Evolutionary conservation across 2,329 filamentous ascomycete species (phyloP).

Genomic region (Clonostachys byssicola): DNA sequence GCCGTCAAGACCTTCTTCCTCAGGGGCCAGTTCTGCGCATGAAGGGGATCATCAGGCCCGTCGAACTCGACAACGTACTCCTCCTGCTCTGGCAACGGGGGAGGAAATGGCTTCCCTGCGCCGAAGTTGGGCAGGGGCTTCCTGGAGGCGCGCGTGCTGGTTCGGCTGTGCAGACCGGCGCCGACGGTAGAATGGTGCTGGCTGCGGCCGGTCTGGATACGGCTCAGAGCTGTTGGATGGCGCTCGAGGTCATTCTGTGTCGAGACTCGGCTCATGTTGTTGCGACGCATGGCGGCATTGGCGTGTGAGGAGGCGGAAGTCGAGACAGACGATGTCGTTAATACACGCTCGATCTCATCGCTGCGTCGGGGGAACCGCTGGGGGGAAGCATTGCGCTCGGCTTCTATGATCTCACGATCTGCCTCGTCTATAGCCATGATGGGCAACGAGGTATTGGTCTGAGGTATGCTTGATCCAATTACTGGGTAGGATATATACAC

Average conservation of each 20-base stretch:
- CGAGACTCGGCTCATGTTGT: conserved; percentile 54
- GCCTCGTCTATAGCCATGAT: conserved; percentile 43
- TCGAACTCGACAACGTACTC: conserved; percentile 84
- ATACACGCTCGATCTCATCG: conserved; percentile 57
- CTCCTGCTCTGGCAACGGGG: conserved; percentile 63
- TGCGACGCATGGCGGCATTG: conserved; percentile 27
- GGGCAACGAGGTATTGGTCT: background rate
- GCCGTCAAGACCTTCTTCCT: conserved; percentile 71
- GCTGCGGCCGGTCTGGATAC: conserved; percentile 66
- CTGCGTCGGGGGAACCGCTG: conserved; percentile 32
- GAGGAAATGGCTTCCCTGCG: conserved; percentile 70
- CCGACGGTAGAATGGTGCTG: conserved; percentile 75
- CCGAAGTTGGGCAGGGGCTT: conserved; percentile 67
- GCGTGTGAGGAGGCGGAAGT: conserved; percentile 39
- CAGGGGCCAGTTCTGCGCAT: conserved; percentile 83
- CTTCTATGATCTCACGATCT: conserved; percentile 47
- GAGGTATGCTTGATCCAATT: too few species aligned
- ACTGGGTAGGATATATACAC: too few species aligned
- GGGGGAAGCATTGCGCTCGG: conserved; percentile 51
- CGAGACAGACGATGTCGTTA: conserved; percentile 45
- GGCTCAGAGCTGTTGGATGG: conserved; percentile 63
- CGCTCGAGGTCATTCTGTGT: conserved; percentile 66
- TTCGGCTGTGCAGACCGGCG: conserved; percentile 26
- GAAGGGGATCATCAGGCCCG: conserved; percentile 75
- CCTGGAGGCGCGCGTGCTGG: conserved; percentile 39